Evolutionary conservation across 257 asterid genomes (phyloP), one percentile per base, ranked within the genome.

Genomic region (Euphrasia confusa): DNA sequence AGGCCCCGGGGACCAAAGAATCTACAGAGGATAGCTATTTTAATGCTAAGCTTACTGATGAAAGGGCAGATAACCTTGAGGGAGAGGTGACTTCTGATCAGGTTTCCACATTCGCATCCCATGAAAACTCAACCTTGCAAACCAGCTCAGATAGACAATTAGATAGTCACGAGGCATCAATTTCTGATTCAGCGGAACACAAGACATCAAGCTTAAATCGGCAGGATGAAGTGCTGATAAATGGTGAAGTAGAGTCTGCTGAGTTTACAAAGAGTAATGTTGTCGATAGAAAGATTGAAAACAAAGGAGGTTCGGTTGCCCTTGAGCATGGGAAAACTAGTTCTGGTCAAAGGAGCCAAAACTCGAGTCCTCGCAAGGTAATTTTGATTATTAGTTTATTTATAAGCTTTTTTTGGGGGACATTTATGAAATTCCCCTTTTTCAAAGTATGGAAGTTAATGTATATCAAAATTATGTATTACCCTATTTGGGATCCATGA

Each of bases 101-200:
- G 71, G 91, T 84, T 63, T 88, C 82, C 61, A 83, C 99, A 66
- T 83, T 86, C 53, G 72, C 84, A 24, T 71, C 85, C 75, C 89
- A 74, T 67, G 91, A 84, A 65, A 89, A 84, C 65, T 71, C 81
- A 67, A 75, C 70, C 52, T 15, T 71, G 58, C 78, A 61, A 48
- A 44, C 70, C 65, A 72, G 67, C 75, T 70, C 82, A 7, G 28
- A 57, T 59, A 60, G 69, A 75, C 67, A 39, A 44, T 70, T 77
- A 61, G 74, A 72, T 79, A 74, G 74, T 68, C 66, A 74, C 35
- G 95, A 83, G 65, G 65, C 77, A 57, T 59, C 74, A 4, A 61
- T 73, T 59, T 63, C 80, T 64, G 72, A 72, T 61, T 61, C 57
- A 17, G 60, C 58, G 28, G 86, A 70, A 57, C 55, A 45, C 21